phyloP scores from a whole-genome alignment of 148 eudicot genomes.

The Gaultheria prostrata region DNA sequence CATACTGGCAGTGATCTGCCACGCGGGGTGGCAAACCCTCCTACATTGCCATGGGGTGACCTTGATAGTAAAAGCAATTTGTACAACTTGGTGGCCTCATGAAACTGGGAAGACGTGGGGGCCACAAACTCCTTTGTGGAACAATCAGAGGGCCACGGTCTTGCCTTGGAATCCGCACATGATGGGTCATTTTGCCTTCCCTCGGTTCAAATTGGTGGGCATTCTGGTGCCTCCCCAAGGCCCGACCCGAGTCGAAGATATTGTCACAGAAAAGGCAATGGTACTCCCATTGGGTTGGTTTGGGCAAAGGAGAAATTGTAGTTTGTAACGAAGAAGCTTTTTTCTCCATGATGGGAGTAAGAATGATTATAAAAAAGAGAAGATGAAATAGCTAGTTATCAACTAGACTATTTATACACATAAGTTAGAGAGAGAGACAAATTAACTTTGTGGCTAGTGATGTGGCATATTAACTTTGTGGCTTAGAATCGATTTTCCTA shows the following conservation, averaged over 20 bases:
- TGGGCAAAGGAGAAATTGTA: background rate
- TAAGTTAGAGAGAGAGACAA: background rate
- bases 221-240: slow-evolving; percentile 11
- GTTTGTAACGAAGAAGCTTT: background rate
- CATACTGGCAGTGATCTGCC: background rate
- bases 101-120: background rate
- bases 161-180: background rate
- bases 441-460: too few species aligned
- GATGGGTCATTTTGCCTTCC: background rate
- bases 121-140: background rate
- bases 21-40: background rate
- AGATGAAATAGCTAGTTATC: background rate
- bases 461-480: too few species aligned
- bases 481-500: background rate
- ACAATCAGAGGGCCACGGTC: background rate
- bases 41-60: background rate
- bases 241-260: background rate
- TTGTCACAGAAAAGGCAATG: background rate
- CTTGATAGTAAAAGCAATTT: background rate
- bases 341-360: slow-evolving; percentile 8
- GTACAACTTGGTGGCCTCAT: background rate
- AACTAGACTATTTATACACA: background rate
- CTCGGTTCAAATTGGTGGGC: slow-evolving; percentile 14
- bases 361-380: slow-evolving; percentile 15
- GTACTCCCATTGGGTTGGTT: background rate